Evolutionary conservation across 371 early-diverging fungal genomes (phyloP), one percentile per base, ranked within the genome.

Genomic region (Dentiscutata heterogama): DNA sequence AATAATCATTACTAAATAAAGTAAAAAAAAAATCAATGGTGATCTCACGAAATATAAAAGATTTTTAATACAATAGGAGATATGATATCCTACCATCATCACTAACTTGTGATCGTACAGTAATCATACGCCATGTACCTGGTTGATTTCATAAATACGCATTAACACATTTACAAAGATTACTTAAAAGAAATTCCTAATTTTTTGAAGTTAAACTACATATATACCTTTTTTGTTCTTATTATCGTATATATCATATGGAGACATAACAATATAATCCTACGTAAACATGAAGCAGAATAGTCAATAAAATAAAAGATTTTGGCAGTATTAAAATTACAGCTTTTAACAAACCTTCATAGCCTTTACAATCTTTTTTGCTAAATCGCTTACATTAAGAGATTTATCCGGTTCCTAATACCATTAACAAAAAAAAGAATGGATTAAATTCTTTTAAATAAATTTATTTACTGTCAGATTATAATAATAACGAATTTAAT

Each of bases 41-140:
- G 4, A 46, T 70, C 0, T 70, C n/a, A n/a, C 46, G 5, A 35
- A n/a, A 27, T 39, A n/a, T 39, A 70, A 7, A 39, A 31, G 6
- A 70, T 46, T 46, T n/a, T 7, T 10, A 89, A 89, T 78, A 82
- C 80, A 70, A 75, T 50, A 42, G n/a, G n/a, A n/a, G n/a, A n/a
- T n/a, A n/a, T n/a, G n/a, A n/a, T n/a, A n/a, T n/a, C n/a, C n/a
- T 79, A 77, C 84, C 74, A 50, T 94, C 91, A 25, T 91, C 91
- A 13, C 92, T 88, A 8, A 81, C 74, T 75, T 88, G 92, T 13
- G 93, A 92, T 68, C 94, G 89, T 6, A 93, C 91, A 83, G 92
- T 84, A 10, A 94, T 64, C 20, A 91, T 71, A 60, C 95, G 86
- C 93, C 94, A 95, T 29, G 92, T 90, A 35, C 96, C 96, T 3